Base-by-base conservation (phyloP, 2,329 filamentous ascomycete species). In the Colletotrichum abscissum region DNA sequence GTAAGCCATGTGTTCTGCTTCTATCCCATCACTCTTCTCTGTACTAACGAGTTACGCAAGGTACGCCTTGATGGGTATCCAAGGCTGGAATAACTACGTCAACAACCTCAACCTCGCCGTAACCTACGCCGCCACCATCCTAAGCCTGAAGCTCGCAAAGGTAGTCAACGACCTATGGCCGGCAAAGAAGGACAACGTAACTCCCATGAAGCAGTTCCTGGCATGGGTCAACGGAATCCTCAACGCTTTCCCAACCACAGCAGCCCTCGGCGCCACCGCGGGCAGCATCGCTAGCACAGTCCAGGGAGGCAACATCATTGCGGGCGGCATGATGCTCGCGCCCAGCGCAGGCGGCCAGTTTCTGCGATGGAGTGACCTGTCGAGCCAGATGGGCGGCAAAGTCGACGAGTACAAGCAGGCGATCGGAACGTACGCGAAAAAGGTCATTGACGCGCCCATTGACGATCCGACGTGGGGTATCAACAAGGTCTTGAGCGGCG, bases 11-110 rank as follows among this genome's bases (percentile, higher is more conserved):
- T 19, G 8, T 19, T 22, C 42, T n/a, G 3, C 14, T 57, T 4
- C 24, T 3, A 14, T 28, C n/a, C 6, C 11, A 1, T 19, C 11
- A 33, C 22, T 9, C 16, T 24, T 62, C 16, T 9, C 1, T 6
- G 5, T 46, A 5, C 42, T 2, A 16, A 54, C 1, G 19, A 19
- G 26, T 54, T 3, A 28, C 12, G 4, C 19, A 19, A 69, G 67
- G 67, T 69, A 69, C n/a, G 73, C 52, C 11, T 56, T 76, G 3
- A 59, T 75, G 63, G 73, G 33, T 19, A 64, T 67, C 2, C 69
- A 75, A 57, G 67, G 69, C 26, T 73, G 67, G 63, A 75, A 75
- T 54, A 63, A 68, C 12, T 73, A 76, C 54, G 69, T 76, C 73
- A 75, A 75, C 52, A 70, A 66, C 19, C 19, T 70, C 4, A 58